Conservation (phyloP, 148 eudicot species). For the Arbutus unedo region DNA sequence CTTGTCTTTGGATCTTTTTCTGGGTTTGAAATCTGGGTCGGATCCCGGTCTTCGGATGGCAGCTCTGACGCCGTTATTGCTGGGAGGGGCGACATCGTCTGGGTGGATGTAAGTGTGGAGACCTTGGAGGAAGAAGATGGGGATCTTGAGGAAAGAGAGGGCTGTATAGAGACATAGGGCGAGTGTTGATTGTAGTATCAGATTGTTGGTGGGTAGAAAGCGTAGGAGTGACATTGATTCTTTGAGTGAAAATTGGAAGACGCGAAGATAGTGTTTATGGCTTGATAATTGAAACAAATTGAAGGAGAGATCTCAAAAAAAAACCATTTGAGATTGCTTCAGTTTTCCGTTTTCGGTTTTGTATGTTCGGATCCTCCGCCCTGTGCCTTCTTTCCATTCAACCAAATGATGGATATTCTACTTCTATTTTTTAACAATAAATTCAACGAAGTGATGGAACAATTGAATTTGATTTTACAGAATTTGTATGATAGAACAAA, state of each 20-base stretch:
- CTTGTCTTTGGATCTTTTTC: slow-evolving; percentile 59
- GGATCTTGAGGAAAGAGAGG: slow-evolving; percentile 54
- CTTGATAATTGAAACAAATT: not conserved
- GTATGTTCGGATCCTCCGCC: not conserved
- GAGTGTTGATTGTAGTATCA: slow-evolving; percentile 54
- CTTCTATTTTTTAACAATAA: too few relatives aligned
- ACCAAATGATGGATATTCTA: too few relatives aligned
- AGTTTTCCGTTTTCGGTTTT: too few relatives aligned
- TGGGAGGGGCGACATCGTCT: slow-evolving; percentile 64
- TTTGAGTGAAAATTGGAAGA: not conserved
- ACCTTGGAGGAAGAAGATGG: slow-evolving; percentile 57
- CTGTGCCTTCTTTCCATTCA: too few relatives aligned
- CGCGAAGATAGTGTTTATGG: not conserved
- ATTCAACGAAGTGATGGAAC: too few relatives aligned
- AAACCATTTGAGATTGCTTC: not conserved
- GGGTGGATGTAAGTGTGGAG: slow-evolving; percentile 98
- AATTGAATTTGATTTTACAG: too few relatives aligned
- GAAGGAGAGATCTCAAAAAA: not conserved
- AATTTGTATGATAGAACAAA: too few relatives aligned
- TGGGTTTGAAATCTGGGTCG: slow-evolving; percentile 54
- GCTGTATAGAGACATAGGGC: slow-evolving; percentile 50
- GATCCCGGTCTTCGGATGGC: slow-evolving; percentile 80
- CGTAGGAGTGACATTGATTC: slow-evolving; percentile 6
- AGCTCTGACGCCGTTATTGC: slow-evolving; percentile 40
- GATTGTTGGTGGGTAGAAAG: slow-evolving; percentile 37